Evolutionary conservation across 169 alveolate species (phyloP), one percentile per base, ranked within the genome.

Genomic region (Plasmodium inui): DNA sequence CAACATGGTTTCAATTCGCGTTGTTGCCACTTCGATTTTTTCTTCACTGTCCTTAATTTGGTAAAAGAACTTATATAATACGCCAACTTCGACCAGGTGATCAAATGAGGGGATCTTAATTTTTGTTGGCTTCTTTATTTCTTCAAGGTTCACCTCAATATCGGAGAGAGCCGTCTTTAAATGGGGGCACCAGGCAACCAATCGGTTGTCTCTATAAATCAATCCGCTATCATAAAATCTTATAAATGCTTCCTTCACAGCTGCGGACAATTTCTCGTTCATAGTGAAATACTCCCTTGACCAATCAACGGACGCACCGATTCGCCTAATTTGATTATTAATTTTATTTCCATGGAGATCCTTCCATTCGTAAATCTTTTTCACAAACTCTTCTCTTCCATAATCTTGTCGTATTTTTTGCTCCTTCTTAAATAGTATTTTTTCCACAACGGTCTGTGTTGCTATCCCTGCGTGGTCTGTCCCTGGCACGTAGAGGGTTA

Each of bases 1-100:
- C 28, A 99, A 97, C 99, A 99, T 99, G 41, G 99, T 99, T 97
- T 99, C 99, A 30, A 99, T 96, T 86, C 99, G 98, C n/a, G 99
- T 99, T 17, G 99, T 99, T 57, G 98, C 98, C 22, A 97, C 98
- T 41, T 97, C 98, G n/a, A 95, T 92, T 88, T 95, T 84, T 81
- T 97, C 96, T 67, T 96, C 97, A 14, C 98, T 97, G 71, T 97
- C 99, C 72, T 97, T 98, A 53, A 98, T 95, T 91, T 97, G 97
- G 89, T 98, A 98, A 82, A 99, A 98, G 96, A 99, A 99, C 81
- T 98, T 98, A 96, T 99, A 98, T 88, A 99, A 95, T 73, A 97
- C 98, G 41, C 99, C 99, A 83, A 99, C 99, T 95, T 99, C 99
- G 50, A 98, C 99, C 73, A 96, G 92, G 37, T 95, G 86, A 73